Evolutionary conservation across 805 yeast species (phyloP), one percentile per base, ranked within the genome.

Genomic region (Yamadazyma ubonensis): DNA sequence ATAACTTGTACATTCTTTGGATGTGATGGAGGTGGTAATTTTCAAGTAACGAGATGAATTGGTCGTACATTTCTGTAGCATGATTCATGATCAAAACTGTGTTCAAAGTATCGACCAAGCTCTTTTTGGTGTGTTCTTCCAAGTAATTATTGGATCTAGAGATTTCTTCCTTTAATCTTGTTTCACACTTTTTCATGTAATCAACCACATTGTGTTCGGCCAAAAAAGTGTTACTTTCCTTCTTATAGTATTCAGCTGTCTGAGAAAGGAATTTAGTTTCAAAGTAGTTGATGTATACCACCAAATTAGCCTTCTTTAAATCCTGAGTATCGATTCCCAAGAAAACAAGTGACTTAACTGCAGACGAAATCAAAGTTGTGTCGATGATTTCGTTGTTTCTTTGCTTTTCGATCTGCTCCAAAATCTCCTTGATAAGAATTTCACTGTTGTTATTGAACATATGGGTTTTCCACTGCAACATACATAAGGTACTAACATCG

Each of bases 281-380:
- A 55, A 91, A 93, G 51, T 76, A 75, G 42, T 80, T 80, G 48
- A 84, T 79, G 64, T 93, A 93, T 22, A 90, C 89, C 15, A 81
- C 75, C 54, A 90, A 71, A 56, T 86, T 88, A 38, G 87, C 79
- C 56, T 88, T 89, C 64, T 86, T 89, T 59, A 86, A 74, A 62
- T 89, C 97, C 57, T 84, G 89, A 42, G 80, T 81, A 58, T 93
- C 98, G 51, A 95, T 83, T 4, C 99, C 98, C 48, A 93, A 71
- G 32, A 81, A 76, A 9, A 91, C 96, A 67, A 90, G 80, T 1
- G 97, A 90, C 53, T 80, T 83, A 46, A 91, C 85, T 1, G 93
- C 89, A 29, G 77, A 70, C 25, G 86, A 78, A 32, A 93, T 71
- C 36, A 78, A 73, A 36, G 75, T 69, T 29, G 83, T 78, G 48